Percentiles rank a stretch among this genome's conserved stretches.
Conservation (phyloP, 768 basidiomycete species). For the Mycena olivaceomarginata region DNA sequence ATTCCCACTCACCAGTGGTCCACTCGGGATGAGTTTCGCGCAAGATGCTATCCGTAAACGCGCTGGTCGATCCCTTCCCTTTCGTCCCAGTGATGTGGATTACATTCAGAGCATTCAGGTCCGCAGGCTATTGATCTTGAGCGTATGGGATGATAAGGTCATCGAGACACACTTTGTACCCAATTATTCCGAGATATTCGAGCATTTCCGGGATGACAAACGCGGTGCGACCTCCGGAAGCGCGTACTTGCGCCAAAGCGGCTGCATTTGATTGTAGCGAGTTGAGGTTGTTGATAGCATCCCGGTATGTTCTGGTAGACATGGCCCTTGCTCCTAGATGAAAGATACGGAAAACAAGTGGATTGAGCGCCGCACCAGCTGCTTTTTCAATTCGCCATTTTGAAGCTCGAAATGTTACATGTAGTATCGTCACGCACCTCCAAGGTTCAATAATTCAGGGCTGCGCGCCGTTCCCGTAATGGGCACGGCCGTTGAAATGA, state of each 20-base stretch:
- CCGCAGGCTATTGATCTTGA: conserved; percentile 73
- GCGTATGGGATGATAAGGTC: conserved; percentile 37
- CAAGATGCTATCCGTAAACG: conserved; percentile 92
- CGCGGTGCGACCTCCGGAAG: conserved; percentile 77
- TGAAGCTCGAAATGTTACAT: too few relatives aligned
- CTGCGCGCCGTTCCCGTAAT: too few relatives aligned
- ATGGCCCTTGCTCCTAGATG: conserved; percentile 59
- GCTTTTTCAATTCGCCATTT: neutral
- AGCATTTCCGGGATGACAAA: conserved; percentile 92
- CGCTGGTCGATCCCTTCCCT: conserved; percentile 98
- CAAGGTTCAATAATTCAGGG: too few relatives aligned
- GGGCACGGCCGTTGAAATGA: too few relatives aligned
- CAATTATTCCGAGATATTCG: conserved; percentile 91
- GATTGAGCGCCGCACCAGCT: conserved; percentile 47
- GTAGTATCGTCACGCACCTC: too few relatives aligned
- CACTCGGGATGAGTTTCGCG: conserved; percentile 83
- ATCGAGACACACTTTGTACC: conserved; percentile 80
- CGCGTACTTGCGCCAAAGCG: conserved; percentile 87
- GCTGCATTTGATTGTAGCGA: conserved; percentile 95
- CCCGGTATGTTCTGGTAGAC: conserved; percentile 80
- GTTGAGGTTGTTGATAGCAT: conserved; percentile 85
- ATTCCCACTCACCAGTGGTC: conserved; percentile 82
- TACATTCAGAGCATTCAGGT: conserved; percentile 93
- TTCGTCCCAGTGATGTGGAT: conserved; percentile 99
- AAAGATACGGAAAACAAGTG: conserved; percentile 48